These are phyloP conservation scores for Botrytis pseudocinerea DNA, from an alignment of 2,329 filamentous ascomycete genomes.

Conservation along the genomic window DNA sequence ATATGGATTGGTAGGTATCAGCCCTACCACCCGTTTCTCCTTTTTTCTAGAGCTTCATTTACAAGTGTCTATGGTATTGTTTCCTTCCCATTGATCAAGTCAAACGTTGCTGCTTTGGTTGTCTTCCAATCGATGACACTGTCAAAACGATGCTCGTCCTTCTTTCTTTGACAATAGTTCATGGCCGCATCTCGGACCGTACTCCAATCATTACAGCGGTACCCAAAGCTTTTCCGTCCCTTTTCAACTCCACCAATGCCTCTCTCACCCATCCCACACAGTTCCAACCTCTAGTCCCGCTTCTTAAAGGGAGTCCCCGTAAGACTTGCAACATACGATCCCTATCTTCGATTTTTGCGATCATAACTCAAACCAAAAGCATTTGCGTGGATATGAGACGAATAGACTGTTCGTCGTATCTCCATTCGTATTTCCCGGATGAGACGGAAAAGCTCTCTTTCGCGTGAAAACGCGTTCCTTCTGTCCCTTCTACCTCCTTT, in stretches of 20 bases:
- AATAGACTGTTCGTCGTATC: background rate
- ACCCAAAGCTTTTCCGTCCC: constrained; percentile 44
- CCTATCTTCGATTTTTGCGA: background rate
- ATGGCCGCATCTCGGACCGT: constrained; percentile 42
- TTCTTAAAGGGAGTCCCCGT: rapidly evolving
- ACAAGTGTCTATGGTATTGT: constrained; percentile 2
- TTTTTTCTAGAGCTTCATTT: background rate
- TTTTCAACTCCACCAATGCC: constrained; percentile 41
- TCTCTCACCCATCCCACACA: constrained; percentile 42
- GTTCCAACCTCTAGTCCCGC: background rate
- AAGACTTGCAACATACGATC: background rate
- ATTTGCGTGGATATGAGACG: background rate
- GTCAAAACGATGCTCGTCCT: constrained; percentile 29
- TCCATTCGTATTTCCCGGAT: background rate
- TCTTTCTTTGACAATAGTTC: constrained; percentile 43
- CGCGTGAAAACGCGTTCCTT: background rate
- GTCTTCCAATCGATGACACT: constrained; percentile 25
- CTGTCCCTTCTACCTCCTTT: background rate
- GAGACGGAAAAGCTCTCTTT: background rate
- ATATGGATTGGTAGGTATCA: background rate
- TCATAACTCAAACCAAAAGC: background rate
- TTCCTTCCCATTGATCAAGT: constrained; percentile 24
- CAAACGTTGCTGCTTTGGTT: constrained; percentile 24
- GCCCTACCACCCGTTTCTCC: background rate
- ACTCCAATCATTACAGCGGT: constrained; percentile 44